A percentile compares a stretch with the other conserved stretches of the same genome.
Evolutionary conservation across 164 flowering plant species (phyloP).

Genomic region (Dillenia suffruticosa): DNA sequence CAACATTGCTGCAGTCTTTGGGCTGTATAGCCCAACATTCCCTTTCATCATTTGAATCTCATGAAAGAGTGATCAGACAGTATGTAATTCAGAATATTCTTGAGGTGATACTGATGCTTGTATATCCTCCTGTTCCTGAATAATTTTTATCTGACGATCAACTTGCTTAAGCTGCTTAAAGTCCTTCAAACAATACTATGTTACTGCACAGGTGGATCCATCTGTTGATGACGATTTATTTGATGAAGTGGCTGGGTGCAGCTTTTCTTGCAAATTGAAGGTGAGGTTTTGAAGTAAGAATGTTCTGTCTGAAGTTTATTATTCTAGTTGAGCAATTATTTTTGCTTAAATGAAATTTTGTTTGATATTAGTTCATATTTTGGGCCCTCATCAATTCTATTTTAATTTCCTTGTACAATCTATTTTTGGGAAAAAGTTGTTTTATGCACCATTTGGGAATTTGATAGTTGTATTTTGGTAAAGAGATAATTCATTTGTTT

Average conservation of each 20-base stretch:
- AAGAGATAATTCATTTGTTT: no score
- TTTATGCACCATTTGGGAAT: no score
- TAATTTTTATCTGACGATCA: neutral
- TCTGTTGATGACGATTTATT: slow-evolving; percentile 15
- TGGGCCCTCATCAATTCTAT: no score
- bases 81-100: slow-evolving; percentile 45
- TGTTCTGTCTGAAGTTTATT: neutral
- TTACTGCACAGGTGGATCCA: slow-evolving; percentile 30
- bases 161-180: neutral
- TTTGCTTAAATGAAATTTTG: no score
- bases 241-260: slow-evolving; percentile 30
- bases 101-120: slow-evolving; percentile 27
- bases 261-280: slow-evolving; percentile 52
- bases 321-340: no score
- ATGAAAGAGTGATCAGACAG: slow-evolving; percentile 37
- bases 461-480: no score
- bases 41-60: slow-evolving; percentile 40
- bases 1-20: slow-evolving; percentile 83
- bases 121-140: neutral
- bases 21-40: slow-evolving; percentile 77
- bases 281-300: slow-evolving; percentile 20
- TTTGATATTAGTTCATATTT: no score
- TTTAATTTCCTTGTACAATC: no score
- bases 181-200: no score
- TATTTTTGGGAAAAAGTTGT: no score